Base-by-base conservation (phyloP, 1,284 basidiomycete genomes). In the Stygiomarasmius scandens region DNA sequence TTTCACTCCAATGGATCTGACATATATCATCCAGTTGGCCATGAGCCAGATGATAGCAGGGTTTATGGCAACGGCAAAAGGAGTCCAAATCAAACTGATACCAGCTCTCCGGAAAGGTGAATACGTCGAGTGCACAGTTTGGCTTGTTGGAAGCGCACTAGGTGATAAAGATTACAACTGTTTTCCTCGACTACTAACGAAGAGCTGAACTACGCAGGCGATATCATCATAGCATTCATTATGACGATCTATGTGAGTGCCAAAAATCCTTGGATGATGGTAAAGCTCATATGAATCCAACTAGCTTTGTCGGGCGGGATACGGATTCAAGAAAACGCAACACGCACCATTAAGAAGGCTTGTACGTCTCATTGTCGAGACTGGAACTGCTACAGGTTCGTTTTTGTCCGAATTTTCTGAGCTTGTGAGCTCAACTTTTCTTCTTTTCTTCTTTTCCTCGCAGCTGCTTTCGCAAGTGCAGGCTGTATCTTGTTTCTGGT, bases 71-170 rank as follows among this genome's bases (percentile, higher is more conserved):
- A 43, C 41, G 11, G 43, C 38, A 12, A 41, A 4, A 4, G 38
- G n/a, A 5, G 27, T 54, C 22, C 27, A 24, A 10, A n/a, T 46
- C 20, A 32, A 19, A 23, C 29, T 10, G 5, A 25, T 46, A 9
- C 6, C 20, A 19, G 20, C 19, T 45, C 24, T 46, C 9, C 9
- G 12, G 16, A 41, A 19, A n/a, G 38, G 4, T 5, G 16, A 4
- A 4, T n/a, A 9, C 16, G 16, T 41, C 16, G 38, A 16, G n/a
- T 12, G 14, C 5, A 41, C 14, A 5, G 16, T 41, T 6, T 72
- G 70, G 70, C 61, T 68, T 1, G 66, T 60, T n/a, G 63, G 64
- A 27, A 67, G 67, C n/a, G 70, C 69, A 0, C 44, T 63, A 6
- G 67, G 69, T 46, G 70, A 72, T n/a, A n/a, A n/a, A n/a, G n/a